A percentile compares a stretch with the other conserved stretches of the same genome.
phyloP scores from a whole-genome alignment of 2,329 filamentous ascomycete species.

The Diaporthe sp. region DNA sequence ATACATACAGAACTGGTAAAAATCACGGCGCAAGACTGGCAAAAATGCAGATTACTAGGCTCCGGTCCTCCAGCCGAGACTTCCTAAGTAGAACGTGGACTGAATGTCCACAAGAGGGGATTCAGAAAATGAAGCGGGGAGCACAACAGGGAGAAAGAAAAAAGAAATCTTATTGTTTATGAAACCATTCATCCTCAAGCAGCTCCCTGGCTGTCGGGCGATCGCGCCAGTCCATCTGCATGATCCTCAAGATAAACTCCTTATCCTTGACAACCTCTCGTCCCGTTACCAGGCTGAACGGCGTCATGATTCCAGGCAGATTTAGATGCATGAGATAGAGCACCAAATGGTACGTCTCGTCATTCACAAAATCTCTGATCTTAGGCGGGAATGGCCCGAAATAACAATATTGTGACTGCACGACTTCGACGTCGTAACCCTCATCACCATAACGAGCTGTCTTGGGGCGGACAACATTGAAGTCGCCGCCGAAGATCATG shows the following conservation, averaged over 20 bases:
- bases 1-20: too few species aligned
- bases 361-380: not conserved
- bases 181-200: constrained; percentile 47
- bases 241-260: constrained; percentile 45
- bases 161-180: constrained; percentile 41
- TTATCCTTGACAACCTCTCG: constrained; percentile 45
- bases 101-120: too few species aligned
- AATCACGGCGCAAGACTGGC: too few species aligned
- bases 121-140: too few species aligned
- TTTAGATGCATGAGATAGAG: constrained; percentile 21
- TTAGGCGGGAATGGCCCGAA: constrained; percentile 16
- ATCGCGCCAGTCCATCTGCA: constrained; percentile 48
- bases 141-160: too few species aligned
- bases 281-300: constrained; percentile 42
- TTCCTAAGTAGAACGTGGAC: too few species aligned
- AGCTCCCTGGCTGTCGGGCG: constrained; percentile 46
- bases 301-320: constrained; percentile 42
- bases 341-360: constrained; percentile 7
- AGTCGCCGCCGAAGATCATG: constrained; percentile 28
- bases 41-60: too few species aligned
- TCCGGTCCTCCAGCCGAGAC: too few species aligned
- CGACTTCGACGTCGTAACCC: constrained; percentile 22
- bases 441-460: constrained; percentile 28
- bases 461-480: constrained; percentile 23
- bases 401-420: constrained; percentile 29